phyloP scores from a whole-genome alignment of 306 rosid genomes.

The Trifolium repens region DNA sequence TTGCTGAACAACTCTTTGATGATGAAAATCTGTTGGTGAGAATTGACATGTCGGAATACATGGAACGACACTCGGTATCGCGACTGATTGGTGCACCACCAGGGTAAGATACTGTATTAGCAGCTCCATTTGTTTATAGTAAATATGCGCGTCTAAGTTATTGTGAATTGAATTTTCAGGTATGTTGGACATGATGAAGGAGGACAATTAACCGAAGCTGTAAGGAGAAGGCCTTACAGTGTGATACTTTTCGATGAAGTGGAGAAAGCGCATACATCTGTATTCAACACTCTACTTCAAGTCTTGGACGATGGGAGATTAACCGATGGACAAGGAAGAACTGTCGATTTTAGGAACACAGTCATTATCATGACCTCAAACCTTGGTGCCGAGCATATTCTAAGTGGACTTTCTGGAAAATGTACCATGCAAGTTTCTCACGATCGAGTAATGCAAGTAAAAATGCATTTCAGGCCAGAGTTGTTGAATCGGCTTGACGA shows the following conservation, averaged over 20 bases:
- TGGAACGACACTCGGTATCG: constrained; percentile 86
- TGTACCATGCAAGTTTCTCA: constrained; percentile 77
- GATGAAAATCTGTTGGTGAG: constrained; percentile 76
- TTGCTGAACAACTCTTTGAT: constrained; percentile 89
- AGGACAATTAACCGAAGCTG: constrained; percentile 53
- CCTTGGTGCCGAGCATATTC: constrained; percentile 87
- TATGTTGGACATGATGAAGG: constrained; percentile 96
- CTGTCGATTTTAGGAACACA: constrained; percentile 81
- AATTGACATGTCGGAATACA: constrained; percentile 92
- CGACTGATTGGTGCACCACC: constrained; percentile 94
- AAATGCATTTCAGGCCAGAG: constrained; percentile 82
- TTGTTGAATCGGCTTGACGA: constrained; percentile 83
- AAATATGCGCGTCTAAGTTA: not conserved
- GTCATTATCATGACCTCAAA: constrained; percentile 93
- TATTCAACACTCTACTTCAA: constrained; percentile 82
- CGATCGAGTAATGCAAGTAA: constrained; percentile 72
- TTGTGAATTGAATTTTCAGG: constrained; percentile 39
- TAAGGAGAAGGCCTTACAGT: constrained; percentile 76
- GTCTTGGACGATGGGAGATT: constrained; percentile 87
- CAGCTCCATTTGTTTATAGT: not conserved
- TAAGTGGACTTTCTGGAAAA: constrained; percentile 69
- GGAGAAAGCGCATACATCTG: constrained; percentile 82
- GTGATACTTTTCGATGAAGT: constrained; percentile 88
- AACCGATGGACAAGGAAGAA: constrained; percentile 91
- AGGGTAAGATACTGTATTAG: constrained; percentile 60